These are phyloP conservation scores for Mortierella sp. DNA, from an alignment of 371 early-diverging fungal species.

Conservation along the genomic window DNA sequence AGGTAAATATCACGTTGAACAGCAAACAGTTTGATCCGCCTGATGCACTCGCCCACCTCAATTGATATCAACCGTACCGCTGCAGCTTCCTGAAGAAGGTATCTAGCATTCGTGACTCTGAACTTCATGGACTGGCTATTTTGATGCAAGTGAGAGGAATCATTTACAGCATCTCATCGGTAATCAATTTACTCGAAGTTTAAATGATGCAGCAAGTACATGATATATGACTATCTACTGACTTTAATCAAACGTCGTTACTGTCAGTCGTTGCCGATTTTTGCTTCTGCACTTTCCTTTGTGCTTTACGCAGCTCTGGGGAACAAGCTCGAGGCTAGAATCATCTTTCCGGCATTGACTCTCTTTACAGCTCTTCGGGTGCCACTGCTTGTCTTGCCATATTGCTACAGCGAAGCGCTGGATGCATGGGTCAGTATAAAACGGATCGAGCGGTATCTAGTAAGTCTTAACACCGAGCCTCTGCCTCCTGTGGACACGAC, in stretches of 20 bases:
- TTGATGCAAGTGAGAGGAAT: slow-evolving; percentile 44
- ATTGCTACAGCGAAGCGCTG: slow-evolving; percentile 61
- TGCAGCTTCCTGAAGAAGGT: slow-evolving; percentile 36
- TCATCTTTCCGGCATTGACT: slow-evolving; percentile 58
- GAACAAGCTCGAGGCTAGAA: slow-evolving; percentile 39
- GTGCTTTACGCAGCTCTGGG: slow-evolving; percentile 53
- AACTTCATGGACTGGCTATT: slow-evolving; percentile 17
- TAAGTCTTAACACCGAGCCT: slow-evolving; percentile 66
- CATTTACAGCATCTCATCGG: slow-evolving; percentile 43
- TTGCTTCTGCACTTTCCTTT: slow-evolving; percentile 58
- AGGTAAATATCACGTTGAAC: slow-evolving; percentile 16
- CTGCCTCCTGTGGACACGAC: slow-evolving; percentile 50
- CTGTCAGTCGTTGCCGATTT: slow-evolving; percentile 61
- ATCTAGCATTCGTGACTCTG: slow-evolving; percentile 24
- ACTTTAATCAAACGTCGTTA: too few species aligned
- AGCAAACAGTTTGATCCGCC: slow-evolving; percentile 5
- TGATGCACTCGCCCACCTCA: not conserved
- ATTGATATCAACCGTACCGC: not conserved
- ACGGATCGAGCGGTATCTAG: slow-evolving; percentile 69
- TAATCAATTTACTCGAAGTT: slow-evolving; percentile 9
- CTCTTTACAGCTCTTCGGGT: slow-evolving; percentile 61
- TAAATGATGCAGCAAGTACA: not conserved
- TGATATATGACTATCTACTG: too few species aligned
- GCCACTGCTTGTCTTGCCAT: slow-evolving; percentile 78
- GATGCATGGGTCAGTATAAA: slow-evolving; percentile 73